Evolutionary conservation across 495 filamentous ascomycete genomes (phyloP).

Genomic region (Xylaria palmicola): DNA sequence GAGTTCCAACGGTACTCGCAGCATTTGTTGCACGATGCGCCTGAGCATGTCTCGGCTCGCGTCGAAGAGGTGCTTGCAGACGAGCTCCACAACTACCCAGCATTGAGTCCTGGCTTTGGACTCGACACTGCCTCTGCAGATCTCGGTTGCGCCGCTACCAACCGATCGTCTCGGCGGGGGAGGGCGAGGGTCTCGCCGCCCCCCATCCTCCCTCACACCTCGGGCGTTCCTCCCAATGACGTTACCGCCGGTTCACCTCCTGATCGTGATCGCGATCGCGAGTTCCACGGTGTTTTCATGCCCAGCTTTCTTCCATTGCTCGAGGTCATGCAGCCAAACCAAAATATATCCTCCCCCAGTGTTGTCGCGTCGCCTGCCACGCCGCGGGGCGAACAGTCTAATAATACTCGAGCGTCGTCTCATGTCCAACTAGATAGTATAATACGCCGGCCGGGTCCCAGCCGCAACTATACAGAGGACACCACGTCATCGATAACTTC

Average conservation of each 20-base stretch:
- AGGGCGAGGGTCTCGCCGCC: slow-evolving; percentile 41
- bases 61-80: slow-evolving; percentile 45
- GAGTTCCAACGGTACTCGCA: slow-evolving; percentile 50
- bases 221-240: slow-evolving; percentile 34
- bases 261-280: slow-evolving; percentile 54
- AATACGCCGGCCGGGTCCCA: slow-evolving; percentile 19
- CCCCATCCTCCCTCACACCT: slow-evolving; percentile 41
- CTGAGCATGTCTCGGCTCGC: slow-evolving; percentile 43
- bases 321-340: slow-evolving; percentile 40
- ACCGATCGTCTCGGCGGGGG: slow-evolving; percentile 29
- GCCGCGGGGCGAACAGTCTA: slow-evolving; percentile 30
- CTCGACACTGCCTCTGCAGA: slow-evolving; percentile 16
- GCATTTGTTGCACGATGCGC: slow-evolving; percentile 43
- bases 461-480: slow-evolving; percentile 30
- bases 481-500: slow-evolving; percentile 44
- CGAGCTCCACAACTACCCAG: slow-evolving; percentile 41
- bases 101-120: slow-evolving; percentile 32
- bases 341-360: slow-evolving; percentile 15
- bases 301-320: slow-evolving; percentile 60
- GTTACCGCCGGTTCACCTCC: slow-evolving; percentile 39
- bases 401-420: slow-evolving; percentile 22
- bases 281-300: slow-evolving; percentile 61
- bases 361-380: slow-evolving; percentile 17
- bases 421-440: slow-evolving; percentile 6
- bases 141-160: slow-evolving; percentile 11